Conservation (phyloP, 2,329 filamentous ascomycete species). For the Ophiocordyceps camponoti-rufipedis region DNA sequence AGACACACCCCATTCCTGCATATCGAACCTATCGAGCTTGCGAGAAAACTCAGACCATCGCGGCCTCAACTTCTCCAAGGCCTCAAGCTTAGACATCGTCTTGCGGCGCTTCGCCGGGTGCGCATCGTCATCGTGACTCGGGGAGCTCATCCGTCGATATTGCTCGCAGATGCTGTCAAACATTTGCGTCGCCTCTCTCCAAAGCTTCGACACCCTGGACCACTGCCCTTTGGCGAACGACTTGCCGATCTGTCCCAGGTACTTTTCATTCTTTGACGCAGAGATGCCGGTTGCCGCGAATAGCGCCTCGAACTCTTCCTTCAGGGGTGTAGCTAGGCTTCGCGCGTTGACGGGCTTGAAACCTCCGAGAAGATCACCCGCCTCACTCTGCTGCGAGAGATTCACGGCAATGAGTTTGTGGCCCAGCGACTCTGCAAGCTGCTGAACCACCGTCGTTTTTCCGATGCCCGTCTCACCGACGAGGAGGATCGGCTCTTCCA, state of each 20-base stretch:
- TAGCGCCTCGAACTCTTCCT: constrained; percentile 84
- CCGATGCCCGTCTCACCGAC: constrained; percentile 99
- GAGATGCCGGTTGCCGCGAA: constrained; percentile 78
- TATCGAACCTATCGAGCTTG: constrained; percentile 60
- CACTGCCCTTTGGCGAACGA: constrained; percentile 70
- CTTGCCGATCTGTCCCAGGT: constrained; percentile 64
- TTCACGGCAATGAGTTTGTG: constrained; percentile 87
- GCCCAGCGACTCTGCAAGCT: constrained; percentile 67
- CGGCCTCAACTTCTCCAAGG: constrained; percentile 34
- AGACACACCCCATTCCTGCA: constrained; percentile 55
- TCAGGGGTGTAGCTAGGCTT: constrained; percentile 71
- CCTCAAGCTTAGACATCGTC: constrained; percentile 47
- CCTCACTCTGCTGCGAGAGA: constrained; percentile 93
- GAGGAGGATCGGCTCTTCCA: constrained; percentile 76
- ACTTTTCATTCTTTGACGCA: constrained; percentile 69
- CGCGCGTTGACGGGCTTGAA: constrained; percentile 92
- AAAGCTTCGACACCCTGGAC: constrained; percentile 69
- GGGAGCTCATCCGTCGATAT: constrained; percentile 26
- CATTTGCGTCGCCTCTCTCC: constrained; percentile 79
- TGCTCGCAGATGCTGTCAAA: constrained; percentile 50
- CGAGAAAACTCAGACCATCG: constrained; percentile 69
- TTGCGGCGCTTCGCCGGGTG: constrained; percentile 55
- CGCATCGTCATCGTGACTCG: constrained; percentile 15
- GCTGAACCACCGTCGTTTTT: constrained; percentile 92
- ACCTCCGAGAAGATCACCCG: constrained; percentile 83